These are phyloP conservation scores for Eutrema japonicum DNA, from an alignment of 345 rosid genomes.

Conservation along the genomic window DNA sequence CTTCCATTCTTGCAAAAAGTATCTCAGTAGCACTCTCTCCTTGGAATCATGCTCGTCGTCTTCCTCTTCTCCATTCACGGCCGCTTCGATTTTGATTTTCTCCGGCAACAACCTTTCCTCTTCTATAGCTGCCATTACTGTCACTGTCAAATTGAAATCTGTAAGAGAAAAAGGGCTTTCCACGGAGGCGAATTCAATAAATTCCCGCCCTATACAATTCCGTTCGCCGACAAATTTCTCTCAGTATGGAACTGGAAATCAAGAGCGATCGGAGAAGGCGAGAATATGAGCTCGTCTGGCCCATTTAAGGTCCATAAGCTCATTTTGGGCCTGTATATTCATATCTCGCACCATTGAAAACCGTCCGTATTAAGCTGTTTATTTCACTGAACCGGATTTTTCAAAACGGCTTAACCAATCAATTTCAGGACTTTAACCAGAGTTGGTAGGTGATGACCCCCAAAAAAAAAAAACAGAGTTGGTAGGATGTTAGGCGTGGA, in stretches of 20 bases:
- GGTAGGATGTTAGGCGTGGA: background rate
- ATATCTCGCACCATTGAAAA: background rate
- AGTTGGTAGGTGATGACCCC: no score
- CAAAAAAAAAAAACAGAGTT: no score
- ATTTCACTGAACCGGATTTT: background rate
- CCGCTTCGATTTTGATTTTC: slow-evolving; percentile 29
- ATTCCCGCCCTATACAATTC: slow-evolving; percentile 23
- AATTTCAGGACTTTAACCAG: background rate
- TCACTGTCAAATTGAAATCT: background rate
- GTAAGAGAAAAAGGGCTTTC: background rate
- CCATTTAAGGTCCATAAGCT: slow-evolving; percentile 11
- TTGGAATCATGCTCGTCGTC: slow-evolving; percentile 81
- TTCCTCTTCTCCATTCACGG: slow-evolving; percentile 42
- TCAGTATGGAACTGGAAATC: background rate
- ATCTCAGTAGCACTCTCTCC: slow-evolving; percentile 71
- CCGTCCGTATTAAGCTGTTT: background rate
- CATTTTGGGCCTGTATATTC: background rate
- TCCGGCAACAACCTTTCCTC: slow-evolving; percentile 34
- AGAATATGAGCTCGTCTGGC: background rate
- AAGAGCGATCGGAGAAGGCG: slow-evolving; percentile 20
- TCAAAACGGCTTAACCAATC: background rate
- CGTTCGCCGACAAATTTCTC: slow-evolving; percentile 28
- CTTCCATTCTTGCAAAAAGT: slow-evolving; percentile 88
- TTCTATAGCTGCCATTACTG: slow-evolving; percentile 43
- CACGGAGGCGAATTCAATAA: slow-evolving; percentile 2